phyloP scores from a whole-genome alignment of 768 basidiomycete genomes.

The Mycena venus region DNA sequence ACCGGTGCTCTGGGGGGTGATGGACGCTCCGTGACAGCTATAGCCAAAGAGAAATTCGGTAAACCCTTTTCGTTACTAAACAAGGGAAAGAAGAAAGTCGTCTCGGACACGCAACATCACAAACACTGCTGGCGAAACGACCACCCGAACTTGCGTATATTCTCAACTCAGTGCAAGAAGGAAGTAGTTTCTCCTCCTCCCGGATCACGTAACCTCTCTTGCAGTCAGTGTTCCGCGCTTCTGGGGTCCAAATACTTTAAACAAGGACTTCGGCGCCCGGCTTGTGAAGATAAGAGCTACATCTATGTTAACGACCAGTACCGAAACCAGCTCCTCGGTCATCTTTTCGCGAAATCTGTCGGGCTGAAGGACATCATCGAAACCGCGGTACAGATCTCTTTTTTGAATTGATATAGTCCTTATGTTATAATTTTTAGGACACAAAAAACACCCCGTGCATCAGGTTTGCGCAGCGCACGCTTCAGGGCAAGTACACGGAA shows the following conservation, averaged over 20 bases:
- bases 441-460: neutral
- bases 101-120: neutral
- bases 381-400: neutral
- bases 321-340: neutral
- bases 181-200: neutral
- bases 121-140: neutral
- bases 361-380: neutral
- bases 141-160: neutral
- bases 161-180: neutral
- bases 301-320: neutral
- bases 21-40: neutral
- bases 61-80: neutral
- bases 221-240: neutral
- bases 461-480: slow-evolving; percentile 30
- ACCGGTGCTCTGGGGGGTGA: neutral
- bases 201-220: neutral
- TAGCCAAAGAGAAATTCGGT: neutral
- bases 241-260: neutral
- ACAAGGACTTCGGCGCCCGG: neutral
- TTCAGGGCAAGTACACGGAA: no score
- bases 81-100: neutral
- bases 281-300: neutral
- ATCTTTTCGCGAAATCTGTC: neutral
- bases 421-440: neutral
- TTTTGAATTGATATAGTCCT: neutral